A percentile compares a stretch with the other conserved stretches of the same genome.
phyloP scores from a whole-genome alignment of 2,329 filamentous ascomycete genomes.

The Ambrosiella beaveri region DNA sequence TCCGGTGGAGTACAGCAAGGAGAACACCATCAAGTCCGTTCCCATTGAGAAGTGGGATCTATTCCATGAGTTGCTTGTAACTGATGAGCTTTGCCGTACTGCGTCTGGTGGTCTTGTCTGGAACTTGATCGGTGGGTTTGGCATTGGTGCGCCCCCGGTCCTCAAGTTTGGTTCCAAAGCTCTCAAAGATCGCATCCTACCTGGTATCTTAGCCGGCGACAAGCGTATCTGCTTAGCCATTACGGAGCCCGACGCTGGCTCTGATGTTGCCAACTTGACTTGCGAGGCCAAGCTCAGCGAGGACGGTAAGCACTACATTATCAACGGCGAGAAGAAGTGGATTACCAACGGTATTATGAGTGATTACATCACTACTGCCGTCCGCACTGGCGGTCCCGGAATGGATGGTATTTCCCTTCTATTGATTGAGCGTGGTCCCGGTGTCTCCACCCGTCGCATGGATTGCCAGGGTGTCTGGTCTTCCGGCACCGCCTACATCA shows the following conservation, averaged over 20 bases:
- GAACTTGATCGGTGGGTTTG: slow-evolving; percentile 93
- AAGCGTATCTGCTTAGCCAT: slow-evolving; percentile 97
- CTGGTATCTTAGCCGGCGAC: slow-evolving; percentile 74
- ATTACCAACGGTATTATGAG: slow-evolving; percentile 96
- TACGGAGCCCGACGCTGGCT: slow-evolving; percentile 88
- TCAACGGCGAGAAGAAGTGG: slow-evolving; percentile 99
- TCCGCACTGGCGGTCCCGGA: slow-evolving; percentile 70
- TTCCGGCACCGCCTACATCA: slow-evolving; percentile 89
- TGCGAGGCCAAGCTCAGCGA: slow-evolving; percentile 90
- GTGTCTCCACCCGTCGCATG: slow-evolving; percentile 87
- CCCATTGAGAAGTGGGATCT: slow-evolving; percentile 84
- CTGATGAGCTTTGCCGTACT: slow-evolving; percentile 78
- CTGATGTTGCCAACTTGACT: slow-evolving; percentile 84
- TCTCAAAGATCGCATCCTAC: slow-evolving; percentile 73
- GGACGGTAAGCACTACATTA: slow-evolving; percentile 97
- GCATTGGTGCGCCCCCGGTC: slow-evolving; percentile 80
- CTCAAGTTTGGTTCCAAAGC: slow-evolving; percentile 81
- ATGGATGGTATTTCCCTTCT: slow-evolving; percentile 89
- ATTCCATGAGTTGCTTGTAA: slow-evolving; percentile 93
- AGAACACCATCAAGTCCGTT: slow-evolving; percentile 56
- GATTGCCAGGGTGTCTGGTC: slow-evolving; percentile 97
- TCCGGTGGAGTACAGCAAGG: slow-evolving; percentile 55
- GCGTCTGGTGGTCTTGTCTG: slow-evolving; percentile 89
- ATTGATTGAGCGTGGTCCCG: slow-evolving; percentile 77
- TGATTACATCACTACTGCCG: slow-evolving; percentile 95